Base-by-base conservation (phyloP, 371 early-diverging fungal species). In the Dichotomocladium elegans region DNA sequence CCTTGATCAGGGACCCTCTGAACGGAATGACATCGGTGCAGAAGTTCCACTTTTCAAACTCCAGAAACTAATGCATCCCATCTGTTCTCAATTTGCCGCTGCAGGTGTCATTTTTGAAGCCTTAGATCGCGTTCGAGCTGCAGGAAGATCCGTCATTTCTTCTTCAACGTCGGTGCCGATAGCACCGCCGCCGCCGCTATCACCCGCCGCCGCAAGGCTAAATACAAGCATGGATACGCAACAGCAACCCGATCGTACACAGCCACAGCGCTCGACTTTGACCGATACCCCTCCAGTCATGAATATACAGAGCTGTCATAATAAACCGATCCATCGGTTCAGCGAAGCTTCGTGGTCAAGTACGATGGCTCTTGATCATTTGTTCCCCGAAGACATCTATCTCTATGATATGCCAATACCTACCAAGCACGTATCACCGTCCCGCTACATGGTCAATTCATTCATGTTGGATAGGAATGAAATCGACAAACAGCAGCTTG, bases 401-500 rank as follows among this genome's bases (percentile, higher is more conserved):
- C n/a, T n/a, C n/a, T n/a, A n/a, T n/a, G n/a, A n/a, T n/a, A n/a
- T n/a, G n/a, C n/a, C n/a, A n/a, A n/a, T n/a, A n/a, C n/a, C n/a
- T n/a, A n/a, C n/a, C n/a, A n/a, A n/a, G n/a, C n/a, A n/a, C n/a
- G n/a, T n/a, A n/a, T n/a, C n/a, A n/a, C n/a, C n/a, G n/a, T n/a
- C n/a, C n/a, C n/a, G n/a, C n/a, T n/a, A n/a, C n/a, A n/a, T n/a
- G n/a, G n/a, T 37, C 37, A 37, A 12, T 17, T n/a, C 37, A 37
- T 37, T 21, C 37, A 37, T 21, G 1, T 12, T 21, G 15, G 27
- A 35, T 28, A 41, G 59, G 12, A 53, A 53, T 24, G 49, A 58
- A 11, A 53, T 58, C 44, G 59, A 58, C 22, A 40, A 34, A 1
- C 51, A 58, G 30, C 59, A 58, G 33, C 43, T 58, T 8, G 53